Percentiles rank a stretch among this genome's conserved stretches.
These are phyloP conservation scores for Penicillium bialowiezense DNA, from an alignment of 495 filamentous ascomycete genomes.

Conservation along the genomic window DNA sequence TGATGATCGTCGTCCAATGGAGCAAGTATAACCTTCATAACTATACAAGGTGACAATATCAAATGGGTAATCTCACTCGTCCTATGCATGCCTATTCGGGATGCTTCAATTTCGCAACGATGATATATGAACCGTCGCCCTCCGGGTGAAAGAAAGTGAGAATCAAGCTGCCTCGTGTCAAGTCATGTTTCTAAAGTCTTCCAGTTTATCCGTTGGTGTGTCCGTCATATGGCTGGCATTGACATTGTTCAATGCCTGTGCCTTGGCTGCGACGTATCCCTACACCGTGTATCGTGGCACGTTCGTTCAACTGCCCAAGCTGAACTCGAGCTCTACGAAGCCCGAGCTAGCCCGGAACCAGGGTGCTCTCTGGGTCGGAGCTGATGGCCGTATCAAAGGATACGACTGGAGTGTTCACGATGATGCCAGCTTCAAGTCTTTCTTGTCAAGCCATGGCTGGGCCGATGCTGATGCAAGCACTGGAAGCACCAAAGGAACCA, in stretches of 20 bases:
- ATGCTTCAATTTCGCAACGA: neutral
- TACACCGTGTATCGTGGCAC: constrained; percentile 45
- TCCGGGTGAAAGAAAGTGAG: too few relatives aligned
- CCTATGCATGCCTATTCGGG: neutral
- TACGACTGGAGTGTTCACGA: constrained; percentile 33
- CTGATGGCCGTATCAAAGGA: constrained; percentile 59
- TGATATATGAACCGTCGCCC: constrained; percentile 13
- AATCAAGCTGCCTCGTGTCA: constrained; percentile 4
- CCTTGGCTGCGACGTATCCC: constrained; percentile 10
- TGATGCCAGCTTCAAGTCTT: constrained; percentile 37
- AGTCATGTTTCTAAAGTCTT: constrained; percentile 8
- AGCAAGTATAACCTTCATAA: constrained; percentile 13
- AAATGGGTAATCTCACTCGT: neutral
- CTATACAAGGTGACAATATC: neutral
- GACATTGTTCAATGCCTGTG: constrained; percentile 9
- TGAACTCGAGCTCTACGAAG: constrained; percentile 13
- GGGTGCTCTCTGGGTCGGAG: constrained; percentile 62
- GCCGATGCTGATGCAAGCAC: constrained; percentile 9
- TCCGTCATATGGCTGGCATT: constrained; percentile 6
- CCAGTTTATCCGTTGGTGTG: constrained; percentile 2
- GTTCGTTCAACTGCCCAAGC: constrained; percentile 42
- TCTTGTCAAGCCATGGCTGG: constrained; percentile 48
- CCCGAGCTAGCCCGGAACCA: constrained; percentile 39
- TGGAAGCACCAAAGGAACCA: constrained; percentile 1
- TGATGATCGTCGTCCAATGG: constrained; percentile 4